Percentiles rank a stretch among this genome's conserved stretches.
Conservation (phyloP, 2,329 filamentous ascomycete species). For the Colletotrichum destructivum region DNA sequence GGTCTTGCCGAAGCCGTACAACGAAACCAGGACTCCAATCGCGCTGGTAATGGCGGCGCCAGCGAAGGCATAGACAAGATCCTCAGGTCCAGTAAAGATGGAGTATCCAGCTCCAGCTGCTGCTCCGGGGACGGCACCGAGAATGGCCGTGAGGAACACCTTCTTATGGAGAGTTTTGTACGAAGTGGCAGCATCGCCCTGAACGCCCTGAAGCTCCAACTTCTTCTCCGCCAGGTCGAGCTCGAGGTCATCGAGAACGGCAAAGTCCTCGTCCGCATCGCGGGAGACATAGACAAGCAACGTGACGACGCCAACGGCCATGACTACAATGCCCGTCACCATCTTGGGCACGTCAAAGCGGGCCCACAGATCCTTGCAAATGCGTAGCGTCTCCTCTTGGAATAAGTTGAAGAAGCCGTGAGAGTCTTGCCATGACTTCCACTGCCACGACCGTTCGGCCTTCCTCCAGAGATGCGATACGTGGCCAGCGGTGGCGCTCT, state of each 20-base stretch:
- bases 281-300: slow-evolving; percentile 81
- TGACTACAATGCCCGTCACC: slow-evolving; percentile 81
- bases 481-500: slow-evolving; percentile 59
- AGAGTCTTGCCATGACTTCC: slow-evolving; percentile 56
- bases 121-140: slow-evolving; percentile 54
- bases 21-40: slow-evolving; percentile 56
- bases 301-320: slow-evolving; percentile 76
- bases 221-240: slow-evolving; percentile 73
- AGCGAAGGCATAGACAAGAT: slow-evolving; percentile 51
- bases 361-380: slow-evolving; percentile 91
- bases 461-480: slow-evolving; percentile 63
- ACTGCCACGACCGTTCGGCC: slow-evolving; percentile 59
- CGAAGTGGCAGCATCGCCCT: slow-evolving; percentile 48
- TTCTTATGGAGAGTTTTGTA: slow-evolving; percentile 57
- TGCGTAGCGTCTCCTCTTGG: slow-evolving; percentile 81
- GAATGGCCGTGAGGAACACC: slow-evolving; percentile 55
- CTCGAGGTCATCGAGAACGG: slow-evolving; percentile 69
- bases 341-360: slow-evolving; percentile 92
- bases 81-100: slow-evolving; percentile 54
- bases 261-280: slow-evolving; percentile 68
- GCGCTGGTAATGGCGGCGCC: slow-evolving; percentile 63
- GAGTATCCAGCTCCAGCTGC: slow-evolving; percentile 51
- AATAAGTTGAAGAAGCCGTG: slow-evolving; percentile 79
- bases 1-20: slow-evolving; percentile 61
- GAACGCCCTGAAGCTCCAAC: slow-evolving; percentile 64